Evolutionary conservation across 2,329 filamentous ascomycete genomes (phyloP).

Genomic region (Paracoccidioides brasiliensis): DNA sequence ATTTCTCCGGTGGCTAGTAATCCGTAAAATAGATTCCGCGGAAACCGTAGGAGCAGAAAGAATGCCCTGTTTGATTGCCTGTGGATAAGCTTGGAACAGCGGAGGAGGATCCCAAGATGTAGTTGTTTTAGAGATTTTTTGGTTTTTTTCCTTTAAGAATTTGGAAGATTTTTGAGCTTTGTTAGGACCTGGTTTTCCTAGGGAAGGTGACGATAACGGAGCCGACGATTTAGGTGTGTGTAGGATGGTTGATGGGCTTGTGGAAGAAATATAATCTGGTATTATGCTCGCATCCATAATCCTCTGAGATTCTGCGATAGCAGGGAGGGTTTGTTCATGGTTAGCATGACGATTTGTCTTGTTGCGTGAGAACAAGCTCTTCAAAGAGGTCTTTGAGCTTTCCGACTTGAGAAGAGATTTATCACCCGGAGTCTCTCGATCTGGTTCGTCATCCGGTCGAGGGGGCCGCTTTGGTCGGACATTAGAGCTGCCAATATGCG

Average conservation of each 20-base stretch:
- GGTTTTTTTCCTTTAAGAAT: slow-evolving; percentile 15
- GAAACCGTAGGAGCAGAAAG: slow-evolving; percentile 55
- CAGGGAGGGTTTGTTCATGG: slow-evolving; percentile 19
- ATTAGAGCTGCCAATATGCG: slow-evolving; percentile 14
- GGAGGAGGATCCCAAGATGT: slow-evolving; percentile 55
- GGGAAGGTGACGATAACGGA: slow-evolving; percentile 15
- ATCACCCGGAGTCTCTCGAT: slow-evolving; percentile 18
- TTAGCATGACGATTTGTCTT: slow-evolving; percentile 19
- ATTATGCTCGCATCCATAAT: slow-evolving; percentile 2
- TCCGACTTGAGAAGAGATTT: slow-evolving; percentile 20
- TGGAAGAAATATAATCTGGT: slow-evolving; percentile 16
- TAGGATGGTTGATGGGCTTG: slow-evolving; percentile 16
- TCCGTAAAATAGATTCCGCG: slow-evolving; percentile 54
- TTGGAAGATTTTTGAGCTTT: slow-evolving; percentile 14
- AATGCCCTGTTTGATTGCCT: slow-evolving; percentile 62
- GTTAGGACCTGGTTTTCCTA: slow-evolving; percentile 11
- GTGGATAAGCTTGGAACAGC: slow-evolving; percentile 75
- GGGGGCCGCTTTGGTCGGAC: slow-evolving; percentile 9
- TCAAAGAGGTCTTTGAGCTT: slow-evolving; percentile 26
- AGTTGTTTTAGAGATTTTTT: slow-evolving; percentile 13
- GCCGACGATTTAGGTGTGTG: slow-evolving; percentile 17
- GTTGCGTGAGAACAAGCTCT: slow-evolving; percentile 25
- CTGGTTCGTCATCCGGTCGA: slow-evolving; percentile 1
- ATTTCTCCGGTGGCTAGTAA: slow-evolving; percentile 26
- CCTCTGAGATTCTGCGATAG: slow-evolving; percentile 21